Conservation (phyloP, 1,284 basidiomycete species). For the Rhodotorula mucilaginosa region DNA sequence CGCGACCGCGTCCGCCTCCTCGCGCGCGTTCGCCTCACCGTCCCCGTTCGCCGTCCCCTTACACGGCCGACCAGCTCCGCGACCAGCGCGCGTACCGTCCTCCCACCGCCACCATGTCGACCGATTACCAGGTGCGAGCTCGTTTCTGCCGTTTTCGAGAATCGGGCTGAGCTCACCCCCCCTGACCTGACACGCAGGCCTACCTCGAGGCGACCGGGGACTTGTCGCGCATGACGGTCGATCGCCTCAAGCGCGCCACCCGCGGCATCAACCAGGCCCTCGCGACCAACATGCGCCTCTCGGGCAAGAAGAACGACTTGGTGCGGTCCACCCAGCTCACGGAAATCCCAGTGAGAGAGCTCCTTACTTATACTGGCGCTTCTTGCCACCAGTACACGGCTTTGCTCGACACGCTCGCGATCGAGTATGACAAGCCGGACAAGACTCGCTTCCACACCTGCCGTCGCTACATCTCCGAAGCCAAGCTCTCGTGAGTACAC, state of each 20-base stretch:
- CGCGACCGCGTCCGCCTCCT: too few relatives aligned
- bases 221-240: slow-evolving; percentile 61
- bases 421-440: background rate
- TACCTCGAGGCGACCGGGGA: slow-evolving; percentile 6
- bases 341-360: too few relatives aligned
- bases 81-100: background rate
- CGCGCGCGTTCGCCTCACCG: background rate
- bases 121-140: background rate
- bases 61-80: background rate
- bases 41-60: background rate
- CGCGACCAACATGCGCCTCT: slow-evolving; percentile 63
- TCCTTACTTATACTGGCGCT: too few relatives aligned
- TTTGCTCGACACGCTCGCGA: background rate
- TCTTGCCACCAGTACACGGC: background rate
- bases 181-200: background rate
- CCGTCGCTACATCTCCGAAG: slow-evolving; percentile 4
- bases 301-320: slow-evolving; percentile 79
- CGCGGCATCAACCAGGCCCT: slow-evolving; percentile 63
- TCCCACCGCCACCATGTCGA: background rate
- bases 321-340: slow-evolving; percentile 52
- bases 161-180: background rate
- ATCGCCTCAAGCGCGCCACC: slow-evolving; percentile 72
- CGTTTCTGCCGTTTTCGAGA: too few relatives aligned
- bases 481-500: background rate
- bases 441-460: slow-evolving; percentile 3